Evolutionary conservation across 164 flowering plant species (phyloP).

Genomic region (Piper betle): DNA sequence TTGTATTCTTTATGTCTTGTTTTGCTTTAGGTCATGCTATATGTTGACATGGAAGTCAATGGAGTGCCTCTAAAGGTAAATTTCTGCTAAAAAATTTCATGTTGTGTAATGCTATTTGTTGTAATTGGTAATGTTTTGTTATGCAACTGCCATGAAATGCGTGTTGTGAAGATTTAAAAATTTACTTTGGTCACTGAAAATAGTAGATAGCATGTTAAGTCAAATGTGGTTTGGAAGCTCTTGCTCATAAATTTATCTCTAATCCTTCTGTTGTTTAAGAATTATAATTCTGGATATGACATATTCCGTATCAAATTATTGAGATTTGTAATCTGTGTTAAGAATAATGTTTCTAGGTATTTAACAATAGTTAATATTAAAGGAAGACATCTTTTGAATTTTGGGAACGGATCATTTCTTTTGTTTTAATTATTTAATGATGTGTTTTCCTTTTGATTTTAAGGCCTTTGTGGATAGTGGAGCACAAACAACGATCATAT

Average conservation of each 20-base stretch:
- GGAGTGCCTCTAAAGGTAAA: slow-evolving; percentile 86
- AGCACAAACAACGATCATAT: slow-evolving; percentile 97
- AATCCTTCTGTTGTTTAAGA: no score
- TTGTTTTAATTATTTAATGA: not conserved
- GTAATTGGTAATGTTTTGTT: not conserved
- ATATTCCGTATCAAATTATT: no score
- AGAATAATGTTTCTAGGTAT: not conserved
- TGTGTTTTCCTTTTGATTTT: not conserved
- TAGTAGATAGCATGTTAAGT: no score
- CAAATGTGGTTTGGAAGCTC: no score
- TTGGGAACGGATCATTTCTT: not conserved
- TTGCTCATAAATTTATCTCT: no score
- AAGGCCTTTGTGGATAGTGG: slow-evolving; percentile 99
- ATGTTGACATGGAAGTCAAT: slow-evolving; percentile 98
- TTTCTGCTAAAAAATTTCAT: not conserved
- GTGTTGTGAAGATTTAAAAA: no score
- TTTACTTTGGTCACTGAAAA: no score
- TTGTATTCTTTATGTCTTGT: not conserved
- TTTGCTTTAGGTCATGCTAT: slow-evolving; percentile 74
- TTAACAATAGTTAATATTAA: no score
- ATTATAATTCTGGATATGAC: no score
- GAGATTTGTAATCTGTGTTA: not conserved
- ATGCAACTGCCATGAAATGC: no score
- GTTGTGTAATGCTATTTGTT: not conserved
- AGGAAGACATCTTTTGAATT: no score